Base-by-base conservation (phyloP, 148 eudicot species). In the Amaranthus hypochondriacus region DNA sequence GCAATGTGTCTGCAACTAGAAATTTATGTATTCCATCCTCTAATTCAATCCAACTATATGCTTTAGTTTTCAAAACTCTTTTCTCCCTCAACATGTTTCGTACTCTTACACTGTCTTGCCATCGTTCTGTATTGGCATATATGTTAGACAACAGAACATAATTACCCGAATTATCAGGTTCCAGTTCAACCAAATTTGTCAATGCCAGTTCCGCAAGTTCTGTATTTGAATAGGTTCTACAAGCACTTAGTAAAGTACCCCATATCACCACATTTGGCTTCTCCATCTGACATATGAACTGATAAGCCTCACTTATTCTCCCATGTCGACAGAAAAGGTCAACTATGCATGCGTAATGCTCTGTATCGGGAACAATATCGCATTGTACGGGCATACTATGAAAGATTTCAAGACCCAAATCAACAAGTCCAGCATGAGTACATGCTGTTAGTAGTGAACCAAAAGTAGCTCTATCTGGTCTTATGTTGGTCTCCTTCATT, bases 11-110 rank as follows among this genome's bases (percentile, higher is more conserved):
- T 5, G 84, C 72, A 58, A 85, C 89, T 58, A 85, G 46, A 87
- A 87, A 85, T 52, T 80, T 85, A 71, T 83, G 89, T 62, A 83
- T 56, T 50, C 73, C 84, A 70, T 85, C 79, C 52, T 84, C 87
- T 58, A 88, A 73, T 61, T 86, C 86, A 64, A 87, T 80, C 91
- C 87, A 86, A 79, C 91, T 88, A 71, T 82, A 88, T 12, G 89
- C 89, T 7, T 74, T 73, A 56, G 67, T 81, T 79, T 88, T 86
- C 83, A 76, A 83, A 21, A 85, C 78, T 51, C 76, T 83, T 67
- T 78, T 82, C 13, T 64, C 79, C 48, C 12, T 66, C 91, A 86
- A 81, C 74, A 77, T 62, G 43, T 66, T 78, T 63, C 87, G 78
- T 51, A 86, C 69, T 55, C 67, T 73, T 53, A 47, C 54, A 11